Base-by-base conservation (phyloP, 2,329 filamentous ascomycete genomes). In the Arthrocladium fulminans region DNA sequence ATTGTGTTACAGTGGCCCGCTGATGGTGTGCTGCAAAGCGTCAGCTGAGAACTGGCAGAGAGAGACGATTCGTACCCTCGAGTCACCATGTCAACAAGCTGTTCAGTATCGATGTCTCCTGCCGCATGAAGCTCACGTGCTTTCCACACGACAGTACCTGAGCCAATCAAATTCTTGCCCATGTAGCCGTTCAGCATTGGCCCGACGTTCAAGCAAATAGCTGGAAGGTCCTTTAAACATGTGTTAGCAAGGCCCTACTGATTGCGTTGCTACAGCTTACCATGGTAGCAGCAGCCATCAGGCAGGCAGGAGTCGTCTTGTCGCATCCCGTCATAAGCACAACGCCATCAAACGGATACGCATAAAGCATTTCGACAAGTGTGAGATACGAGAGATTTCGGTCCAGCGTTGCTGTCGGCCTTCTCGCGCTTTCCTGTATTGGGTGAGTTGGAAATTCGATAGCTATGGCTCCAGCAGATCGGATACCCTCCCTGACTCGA, bases 401-500 rank as follows among this genome's bases (percentile, higher is more conserved):
- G 58, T 75, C 73, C 38, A 75, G 61, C 12, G 69, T 69, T 1
- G 73, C 71, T 3, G 72, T 74, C 15, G 73, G 72, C 22, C 72
- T 61, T 23, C 71, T 61, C 4, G 63, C 62, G 19, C 63, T 73
- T 59, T 75, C 73, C 53, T 75, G 73, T 34, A 75, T 75, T 3
- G 73, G 73, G 58, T 75, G 72, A 17, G 66, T 73, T 3, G 73
- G 73, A 50, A 75, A 75, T 55, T 75, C 73, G 51, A 75, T 69
- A 2, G 71, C 68, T 54, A 75, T 71, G 24, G 67, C 73, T 2
- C 72, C 73, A 1, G 72, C 71, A 0, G 67, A 63, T 9, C 70
- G 65, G 54, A 75, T 74, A 0, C 73, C 73, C 50, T 75, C 72
- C 1, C 72, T 66, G 2, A 75, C 72, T 4, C 73, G 64, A 59